phyloP scores from a whole-genome alignment of 2,329 filamentous ascomycete genomes.

The Claviceps spartinae region DNA sequence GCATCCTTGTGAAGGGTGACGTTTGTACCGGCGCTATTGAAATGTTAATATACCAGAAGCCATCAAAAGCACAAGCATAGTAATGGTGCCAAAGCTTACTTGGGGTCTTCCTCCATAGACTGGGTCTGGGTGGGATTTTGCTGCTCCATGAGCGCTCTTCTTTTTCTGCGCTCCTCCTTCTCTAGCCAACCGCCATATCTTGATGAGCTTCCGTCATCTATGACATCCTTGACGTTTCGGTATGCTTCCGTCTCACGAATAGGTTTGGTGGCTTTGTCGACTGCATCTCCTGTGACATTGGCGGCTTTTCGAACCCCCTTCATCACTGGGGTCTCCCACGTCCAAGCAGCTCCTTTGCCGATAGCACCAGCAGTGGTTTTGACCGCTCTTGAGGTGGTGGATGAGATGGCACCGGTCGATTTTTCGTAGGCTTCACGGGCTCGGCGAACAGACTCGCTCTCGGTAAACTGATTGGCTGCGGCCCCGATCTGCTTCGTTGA shows the following conservation, averaged over 20 bases:
- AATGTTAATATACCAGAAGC: not conserved
- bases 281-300: slow-evolving; percentile 67
- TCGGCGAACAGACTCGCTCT: slow-evolving; percentile 80
- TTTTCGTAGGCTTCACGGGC: slow-evolving; percentile 79
- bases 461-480: slow-evolving; percentile 78
- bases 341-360: slow-evolving; percentile 87
- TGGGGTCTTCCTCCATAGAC: slow-evolving; percentile 66
- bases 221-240: slow-evolving; percentile 88
- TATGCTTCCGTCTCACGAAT: slow-evolving; percentile 90
- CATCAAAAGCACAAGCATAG: slow-evolving; percentile 20
- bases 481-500: slow-evolving; percentile 89
- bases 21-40: slow-evolving; percentile 72
- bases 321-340: slow-evolving; percentile 89
- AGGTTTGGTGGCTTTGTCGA: slow-evolving; percentile 91
- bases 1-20: slow-evolving; percentile 93
- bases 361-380: slow-evolving; percentile 78
- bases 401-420: slow-evolving; percentile 70
- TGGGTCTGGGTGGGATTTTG: slow-evolving; percentile 39
- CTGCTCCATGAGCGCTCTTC: slow-evolving; percentile 60
- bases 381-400: slow-evolving; percentile 64
- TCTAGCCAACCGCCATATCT: slow-evolving; percentile 94
- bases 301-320: slow-evolving; percentile 83
- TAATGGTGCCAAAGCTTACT: slow-evolving; percentile 41
- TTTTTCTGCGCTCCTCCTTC: slow-evolving; percentile 80
- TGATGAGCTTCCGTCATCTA: slow-evolving; percentile 93